Evolutionary conservation across 1,139 yeast species (phyloP), one percentile per base, ranked within the genome.

Genomic region (Diutina ranongensis): DNA sequence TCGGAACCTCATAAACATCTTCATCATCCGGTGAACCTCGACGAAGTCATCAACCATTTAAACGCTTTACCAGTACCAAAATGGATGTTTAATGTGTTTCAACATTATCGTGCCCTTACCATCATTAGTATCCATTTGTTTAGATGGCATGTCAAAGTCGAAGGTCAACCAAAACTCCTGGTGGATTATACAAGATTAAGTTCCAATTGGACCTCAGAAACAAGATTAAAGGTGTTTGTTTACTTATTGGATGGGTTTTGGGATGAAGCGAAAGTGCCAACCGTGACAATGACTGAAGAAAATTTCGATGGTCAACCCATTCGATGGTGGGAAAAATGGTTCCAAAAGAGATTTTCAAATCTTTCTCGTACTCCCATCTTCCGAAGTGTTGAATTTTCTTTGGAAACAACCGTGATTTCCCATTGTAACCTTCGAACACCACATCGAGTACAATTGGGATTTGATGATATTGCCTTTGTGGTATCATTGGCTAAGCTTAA

Each of bases 181-280:
- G 45, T 63, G 22, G 74, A 68, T 45, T 67, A 61, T 47, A 50
- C 58, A 25, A 57, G 67, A 45, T 44, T 68, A 12, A 71, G 67
- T 48, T 55, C 56, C 33, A 44, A 52, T 10, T 50, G 44, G 38
- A 44, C 50, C 18, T 46, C 49, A 16, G 55, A 58, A 32, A 63
- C 62, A 3, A 51, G 52, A 20, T 52, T 58, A 35, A 52, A 55
- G 13, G 47, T 67, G 34, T 51, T 58, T 1, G 35, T 62, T n/a
- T 55, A 64, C 7, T 32, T 63, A 16, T 54, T 64, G 44, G 63
- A 66, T 49, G 71, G 72, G 5, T 57, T 53, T 45, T 49, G 67
- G 9, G 19, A 42, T 4, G 19, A 36, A 28, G 28, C 10, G 18
- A 13, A 42, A 35, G 52, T 22, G 53, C 63, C 50, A 49, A 57